Base-by-base conservation (phyloP, 257 asterid genomes). In the Solanum piurae region DNA sequence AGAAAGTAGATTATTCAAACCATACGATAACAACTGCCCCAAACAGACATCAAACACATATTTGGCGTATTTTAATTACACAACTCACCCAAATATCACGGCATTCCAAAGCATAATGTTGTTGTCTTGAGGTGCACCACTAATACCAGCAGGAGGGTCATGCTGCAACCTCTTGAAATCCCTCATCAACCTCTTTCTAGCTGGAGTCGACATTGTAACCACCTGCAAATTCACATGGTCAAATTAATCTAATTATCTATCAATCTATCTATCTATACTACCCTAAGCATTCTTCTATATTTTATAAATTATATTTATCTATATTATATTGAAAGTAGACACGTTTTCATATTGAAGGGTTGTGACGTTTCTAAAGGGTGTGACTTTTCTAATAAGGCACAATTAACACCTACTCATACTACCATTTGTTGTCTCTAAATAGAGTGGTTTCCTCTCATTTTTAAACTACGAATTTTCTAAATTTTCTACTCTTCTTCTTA, bases 71-170 rank as follows among this genome's bases (percentile, higher is more conserved):
- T 62, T 44, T 40, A 34, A 38, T 49, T 44, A 80, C 76, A 66
- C 74, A 83, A 86, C 95, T 89, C 84, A 94, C 98, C 97, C 97
- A 52, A 94, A 94, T 91, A 95, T 95, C 83, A 95, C 97, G 6
- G 98, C 97, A 86, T 95, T 93, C 98, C 97, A 95, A 25, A 94
- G 94, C 97, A 93, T 94, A 83, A 95, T 95, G 90, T 95, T 95
- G 88, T 94, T 93, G 85, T 94, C 98, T 80, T 92, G 95, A 4
- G 98, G 98, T 7, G 98, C 98, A 79, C 95, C 98, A 87, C 96
- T 93, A 75, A 95, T 92, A 25, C 97, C 98, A n/a, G 97, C 98
- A 58, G 97, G 95, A 1, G 98, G 97, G 90, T 95, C 98, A 87
- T 93, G 97, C 91, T 95, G 97, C 94, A 94, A 87, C 93, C 98